A percentile compares a stretch with the other conserved stretches of the same genome.
These are phyloP conservation scores for Kernera saxatilis DNA, from an alignment of 345 rosid species.

Conservation along the genomic window DNA sequence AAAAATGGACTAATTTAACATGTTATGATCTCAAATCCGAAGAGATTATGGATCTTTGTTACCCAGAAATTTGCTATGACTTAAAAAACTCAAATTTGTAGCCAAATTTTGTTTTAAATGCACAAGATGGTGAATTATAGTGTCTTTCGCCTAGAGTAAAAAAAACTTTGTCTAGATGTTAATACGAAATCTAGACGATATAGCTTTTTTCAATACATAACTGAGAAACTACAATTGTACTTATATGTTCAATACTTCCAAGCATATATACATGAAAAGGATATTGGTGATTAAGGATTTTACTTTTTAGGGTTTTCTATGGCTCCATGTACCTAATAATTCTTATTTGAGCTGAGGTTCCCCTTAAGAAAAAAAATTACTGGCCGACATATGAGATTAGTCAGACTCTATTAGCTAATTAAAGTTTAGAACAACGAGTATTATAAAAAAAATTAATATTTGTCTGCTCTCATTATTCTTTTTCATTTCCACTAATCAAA, in stretches of 20 bases:
- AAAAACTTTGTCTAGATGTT: neutral
- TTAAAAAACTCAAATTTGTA: too few relatives aligned
- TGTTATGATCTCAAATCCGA: too few relatives aligned
- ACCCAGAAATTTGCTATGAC: too few relatives aligned
- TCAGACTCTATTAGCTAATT: constrained; percentile 20
- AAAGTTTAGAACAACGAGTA: neutral
- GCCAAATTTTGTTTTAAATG: too few relatives aligned
- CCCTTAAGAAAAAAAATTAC: neutral
- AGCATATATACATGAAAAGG: neutral
- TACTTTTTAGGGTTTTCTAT: neutral
- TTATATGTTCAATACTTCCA: neutral
- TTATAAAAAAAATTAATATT: neutral
- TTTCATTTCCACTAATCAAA: constrained; percentile 17
- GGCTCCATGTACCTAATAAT: constrained; percentile 10
- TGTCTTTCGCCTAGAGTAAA: too few relatives aligned
- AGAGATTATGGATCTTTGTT: too few relatives aligned
- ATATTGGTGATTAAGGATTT: neutral
- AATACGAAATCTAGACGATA: neutral
- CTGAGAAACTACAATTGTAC: neutral
- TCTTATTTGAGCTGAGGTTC: constrained; percentile 8
- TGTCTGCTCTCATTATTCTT: neutral
- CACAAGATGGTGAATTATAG: neutral
- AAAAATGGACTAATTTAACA: too few relatives aligned
- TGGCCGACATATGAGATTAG: constrained; percentile 11
- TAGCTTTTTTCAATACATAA: neutral